Evolutionary conservation across 345 rosid species (phyloP), one percentile per base, ranked within the genome.

Genomic region (Salix viminalis): DNA sequence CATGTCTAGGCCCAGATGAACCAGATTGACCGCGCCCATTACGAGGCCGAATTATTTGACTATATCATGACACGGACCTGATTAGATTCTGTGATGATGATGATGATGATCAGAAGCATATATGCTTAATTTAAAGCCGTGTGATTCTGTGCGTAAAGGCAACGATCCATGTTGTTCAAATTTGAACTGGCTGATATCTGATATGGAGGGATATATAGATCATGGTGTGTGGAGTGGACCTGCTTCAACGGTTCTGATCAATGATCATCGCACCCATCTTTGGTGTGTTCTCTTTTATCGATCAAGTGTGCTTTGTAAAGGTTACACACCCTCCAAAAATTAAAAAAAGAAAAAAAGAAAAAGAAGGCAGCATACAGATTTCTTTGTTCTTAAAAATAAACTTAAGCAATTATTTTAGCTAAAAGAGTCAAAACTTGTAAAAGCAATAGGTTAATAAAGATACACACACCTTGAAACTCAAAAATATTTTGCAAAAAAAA

Each of bases 21-120:
- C 54, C 75, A 65, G 62, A 78, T 84, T 78, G 83, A 84, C 84
- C 69, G 71, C 83, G 69, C 87, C 0, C 15, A 11, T 75, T 34
- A 58, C 83, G 83, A 86, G 82, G 84, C 42, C 34, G 5, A 14
- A 61, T 65, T 66, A 21, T 74, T 80, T 84, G 83, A 84, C 84
- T 77, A 68, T 58, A 79, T 71, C 41, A 79, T 69, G 60, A 69
- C 67, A 9, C 58, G 73, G 66, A 66, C 76, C 67, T 26, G 32
- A 9, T 10, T 24, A 28, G 69, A 76, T 36, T 71, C 79, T 65
- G 26, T 65, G 41, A 6, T 30, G 37, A 12, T n/a, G 10, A 62
- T 26, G 67, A 64, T 50, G 60, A 19, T 19, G 23, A 52, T 74
- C 48, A 28, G 19, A 24, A 73, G 71, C 79, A 68, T 39, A 24